Percentiles rank a stretch among this genome's conserved stretches.
Conservation (phyloP, 805 yeast species). For the Gaillardinia entomophila region DNA sequence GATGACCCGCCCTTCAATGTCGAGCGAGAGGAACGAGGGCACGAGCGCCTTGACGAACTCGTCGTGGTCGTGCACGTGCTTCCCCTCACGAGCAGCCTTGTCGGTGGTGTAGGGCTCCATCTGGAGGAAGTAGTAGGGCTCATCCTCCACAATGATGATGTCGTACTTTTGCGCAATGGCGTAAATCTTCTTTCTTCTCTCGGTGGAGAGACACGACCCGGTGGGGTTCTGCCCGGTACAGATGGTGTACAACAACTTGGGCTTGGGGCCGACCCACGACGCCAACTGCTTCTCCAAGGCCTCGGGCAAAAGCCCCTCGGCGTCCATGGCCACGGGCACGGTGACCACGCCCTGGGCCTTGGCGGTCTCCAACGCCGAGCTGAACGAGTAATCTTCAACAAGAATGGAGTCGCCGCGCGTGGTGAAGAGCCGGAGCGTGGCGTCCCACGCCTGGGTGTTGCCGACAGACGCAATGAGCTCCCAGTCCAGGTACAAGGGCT, state of each 20-base stretch:
- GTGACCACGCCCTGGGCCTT: constrained; percentile 63
- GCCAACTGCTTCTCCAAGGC: constrained; percentile 55
- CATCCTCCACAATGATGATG: constrained; percentile 85
- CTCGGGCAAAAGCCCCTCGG: constrained; percentile 71
- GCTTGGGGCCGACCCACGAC: constrained; percentile 71
- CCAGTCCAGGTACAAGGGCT: constrained; percentile 57
- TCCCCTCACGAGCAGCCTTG: constrained; percentile 21
- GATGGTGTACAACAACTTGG: constrained; percentile 83
- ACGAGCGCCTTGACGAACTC: constrained; percentile 64
- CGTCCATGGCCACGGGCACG: constrained; percentile 75
- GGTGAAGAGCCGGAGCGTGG: constrained; percentile 70
- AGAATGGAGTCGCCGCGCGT: constrained; percentile 77
- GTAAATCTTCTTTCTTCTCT: constrained; percentile 75
- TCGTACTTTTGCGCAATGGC: constrained; percentile 80
- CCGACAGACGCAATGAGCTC: constrained; percentile 67
- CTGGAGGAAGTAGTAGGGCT: constrained; percentile 95
- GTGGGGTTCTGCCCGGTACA: constrained; percentile 99
- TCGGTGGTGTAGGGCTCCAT: constrained; percentile 70
- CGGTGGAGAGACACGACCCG: constrained; percentile 73
- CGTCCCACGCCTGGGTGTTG: constrained; percentile 88
- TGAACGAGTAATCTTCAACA: constrained; percentile 76
- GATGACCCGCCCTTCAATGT: constrained; percentile 82
- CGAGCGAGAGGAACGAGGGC: constrained; percentile 69
- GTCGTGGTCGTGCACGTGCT: constrained; percentile 44
- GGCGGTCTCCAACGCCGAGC: constrained; percentile 81